Conservation (phyloP, 1,284 basidiomycete species). For the Testicularia cyperi region DNA sequence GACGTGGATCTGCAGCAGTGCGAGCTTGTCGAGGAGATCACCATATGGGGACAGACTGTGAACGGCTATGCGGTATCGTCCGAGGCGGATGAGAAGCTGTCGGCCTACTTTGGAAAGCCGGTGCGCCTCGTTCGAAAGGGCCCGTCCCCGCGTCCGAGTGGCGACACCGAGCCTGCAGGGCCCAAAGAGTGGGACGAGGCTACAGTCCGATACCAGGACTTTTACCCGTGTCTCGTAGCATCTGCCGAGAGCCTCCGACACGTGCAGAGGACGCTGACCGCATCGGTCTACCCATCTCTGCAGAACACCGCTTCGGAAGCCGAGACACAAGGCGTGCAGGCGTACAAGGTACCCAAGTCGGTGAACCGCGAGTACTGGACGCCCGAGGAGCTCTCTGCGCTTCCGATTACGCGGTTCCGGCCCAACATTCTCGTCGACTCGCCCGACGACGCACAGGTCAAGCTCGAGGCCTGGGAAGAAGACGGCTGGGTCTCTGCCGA, state of each 20-base stretch:
- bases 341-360: constrained; percentile 29
- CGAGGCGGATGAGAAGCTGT: constrained; percentile 45
- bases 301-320: too few relatives aligned
- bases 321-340: neutral
- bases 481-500: constrained; percentile 49
- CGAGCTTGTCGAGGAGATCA: constrained; percentile 44
- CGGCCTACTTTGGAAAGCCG: constrained; percentile 46
- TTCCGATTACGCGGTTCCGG: constrained; percentile 46
- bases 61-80: constrained; percentile 48
- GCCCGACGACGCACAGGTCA: constrained; percentile 1
- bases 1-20: constrained; percentile 16
- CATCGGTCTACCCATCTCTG: constrained; percentile 35
- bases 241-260: constrained; percentile 39
- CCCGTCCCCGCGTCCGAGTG: constrained; percentile 19
- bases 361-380: constrained; percentile 49
- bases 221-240: constrained; percentile 47
- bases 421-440: constrained; percentile 51
- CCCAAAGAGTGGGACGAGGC: constrained; percentile 27
- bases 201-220: constrained; percentile 40
- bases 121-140: constrained; percentile 50
- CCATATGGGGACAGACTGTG: constrained; percentile 43
- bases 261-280: constrained; percentile 41
- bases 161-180: constrained; percentile 28
- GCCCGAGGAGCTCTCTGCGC: constrained; percentile 31
- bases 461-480: constrained; percentile 48